These are phyloP conservation scores for Quercus alba DNA, from an alignment of 306 rosid genomes.

Conservation along the genomic window DNA sequence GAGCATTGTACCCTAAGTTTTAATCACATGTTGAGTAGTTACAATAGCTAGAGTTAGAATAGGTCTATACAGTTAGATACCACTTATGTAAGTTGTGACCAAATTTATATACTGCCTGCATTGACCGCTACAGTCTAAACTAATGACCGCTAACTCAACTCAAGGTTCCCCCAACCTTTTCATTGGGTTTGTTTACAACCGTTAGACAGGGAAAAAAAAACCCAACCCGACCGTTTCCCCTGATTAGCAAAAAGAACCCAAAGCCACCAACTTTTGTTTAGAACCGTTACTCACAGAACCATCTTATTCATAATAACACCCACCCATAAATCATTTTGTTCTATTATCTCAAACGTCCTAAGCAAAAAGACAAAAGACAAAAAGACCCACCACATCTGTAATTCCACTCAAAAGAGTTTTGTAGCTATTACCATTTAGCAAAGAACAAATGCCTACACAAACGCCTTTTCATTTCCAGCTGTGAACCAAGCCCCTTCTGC, in stretches of 20 bases:
- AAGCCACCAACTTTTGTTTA: neutral
- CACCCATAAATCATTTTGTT: neutral
- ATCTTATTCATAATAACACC: neutral
- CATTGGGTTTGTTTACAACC: no score
- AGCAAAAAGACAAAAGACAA: neutral
- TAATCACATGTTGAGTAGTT: no score
- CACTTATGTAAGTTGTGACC: no score
- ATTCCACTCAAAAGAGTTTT: conserved; percentile 8
- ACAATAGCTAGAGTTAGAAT: no score
- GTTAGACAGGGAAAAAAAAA: neutral
- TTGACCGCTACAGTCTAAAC: no score
- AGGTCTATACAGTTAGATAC: no score
- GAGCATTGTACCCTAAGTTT: no score
- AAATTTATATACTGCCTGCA: no score
- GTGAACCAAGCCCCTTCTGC: conserved; percentile 36
- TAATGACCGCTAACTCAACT: neutral
- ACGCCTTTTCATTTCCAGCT: conserved; percentile 57
- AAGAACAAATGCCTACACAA: conserved; percentile 31
- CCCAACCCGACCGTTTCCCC: no score
- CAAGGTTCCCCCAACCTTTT: neutral
- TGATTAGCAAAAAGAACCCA: no score
- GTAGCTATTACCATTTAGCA: neutral
- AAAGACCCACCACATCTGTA: neutral
- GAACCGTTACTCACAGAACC: neutral
- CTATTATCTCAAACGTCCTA: neutral